Percentiles rank a stretch among this genome's conserved stretches.
Evolutionary conservation across 1,139 yeast genomes (phyloP).

Genomic region (Saccharomyces hybrid): DNA sequence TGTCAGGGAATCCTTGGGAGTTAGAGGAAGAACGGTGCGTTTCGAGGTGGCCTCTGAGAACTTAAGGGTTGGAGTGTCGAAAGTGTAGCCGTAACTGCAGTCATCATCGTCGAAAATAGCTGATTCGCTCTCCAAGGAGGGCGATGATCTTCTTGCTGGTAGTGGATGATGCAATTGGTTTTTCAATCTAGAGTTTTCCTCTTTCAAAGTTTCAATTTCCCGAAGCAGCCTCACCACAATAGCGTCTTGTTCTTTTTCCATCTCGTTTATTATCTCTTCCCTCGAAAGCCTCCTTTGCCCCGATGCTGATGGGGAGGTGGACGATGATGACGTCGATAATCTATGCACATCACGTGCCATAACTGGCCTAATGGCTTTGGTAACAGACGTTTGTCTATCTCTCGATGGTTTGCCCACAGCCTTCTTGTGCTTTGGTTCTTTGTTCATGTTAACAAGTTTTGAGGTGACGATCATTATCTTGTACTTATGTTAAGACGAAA

Average conservation of each 20-base stretch:
- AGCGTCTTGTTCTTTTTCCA: slow-evolving; percentile 64
- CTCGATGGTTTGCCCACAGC: not conserved
- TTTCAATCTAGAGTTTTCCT: slow-evolving; percentile 37
- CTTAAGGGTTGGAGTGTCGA: not conserved
- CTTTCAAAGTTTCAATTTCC: slow-evolving; percentile 45
- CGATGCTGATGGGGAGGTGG: not conserved
- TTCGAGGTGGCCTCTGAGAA: not conserved
- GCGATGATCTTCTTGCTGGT: not conserved
- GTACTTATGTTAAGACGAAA: not conserved
- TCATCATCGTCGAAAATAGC: not conserved
- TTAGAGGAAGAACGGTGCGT: not conserved
- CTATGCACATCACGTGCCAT: not conserved
- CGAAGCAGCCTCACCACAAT: slow-evolving; percentile 50
- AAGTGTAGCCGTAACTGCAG: not conserved
- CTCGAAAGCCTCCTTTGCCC: slow-evolving; percentile 16
- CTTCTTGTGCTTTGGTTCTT: not conserved
- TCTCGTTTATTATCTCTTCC: slow-evolving; percentile 48
- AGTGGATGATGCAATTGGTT: not conserved
- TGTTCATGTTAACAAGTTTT: not conserved
- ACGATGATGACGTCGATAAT: not conserved
- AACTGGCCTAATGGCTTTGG: not conserved
- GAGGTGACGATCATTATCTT: not conserved
- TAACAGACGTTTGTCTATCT: not conserved
- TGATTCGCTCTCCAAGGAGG: not conserved
- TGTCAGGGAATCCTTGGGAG: not conserved